Evolutionary conservation across 179 eudicot genomes (phyloP).

Genomic region (Actinidia polygama): DNA sequence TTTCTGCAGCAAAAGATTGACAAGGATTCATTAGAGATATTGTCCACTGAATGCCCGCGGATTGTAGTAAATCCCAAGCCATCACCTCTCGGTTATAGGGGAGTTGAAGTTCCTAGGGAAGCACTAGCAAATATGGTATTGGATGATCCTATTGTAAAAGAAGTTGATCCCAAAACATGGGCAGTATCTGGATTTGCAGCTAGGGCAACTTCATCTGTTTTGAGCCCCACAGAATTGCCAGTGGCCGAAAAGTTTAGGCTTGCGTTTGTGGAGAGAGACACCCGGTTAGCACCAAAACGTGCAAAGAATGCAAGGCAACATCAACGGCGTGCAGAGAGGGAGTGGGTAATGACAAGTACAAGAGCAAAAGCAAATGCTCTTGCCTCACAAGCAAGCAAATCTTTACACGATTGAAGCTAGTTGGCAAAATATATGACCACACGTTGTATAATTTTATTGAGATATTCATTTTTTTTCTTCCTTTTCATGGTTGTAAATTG

Average conservation of each 20-base stretch:
- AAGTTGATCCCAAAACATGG: constrained; percentile 81
- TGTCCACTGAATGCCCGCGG: constrained; percentile 81
- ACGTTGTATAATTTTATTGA: too few relatives aligned
- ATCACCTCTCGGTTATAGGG: constrained; percentile 58
- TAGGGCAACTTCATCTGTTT: constrained; percentile 21
- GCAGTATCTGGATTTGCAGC: constrained; percentile 38
- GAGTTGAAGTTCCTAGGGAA: constrained; percentile 58
- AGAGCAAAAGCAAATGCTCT: constrained; percentile 72
- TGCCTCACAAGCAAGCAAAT: constrained; percentile 67
- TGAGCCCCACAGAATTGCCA: constrained; percentile 47
- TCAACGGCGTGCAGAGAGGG: constrained; percentile 82
- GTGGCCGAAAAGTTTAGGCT: constrained; percentile 90
- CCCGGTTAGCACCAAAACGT: constrained; percentile 84
- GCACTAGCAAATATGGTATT: constrained; percentile 52
- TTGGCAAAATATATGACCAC: background rate
- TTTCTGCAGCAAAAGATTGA: constrained; percentile 74
- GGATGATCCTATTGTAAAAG: constrained; percentile 67
- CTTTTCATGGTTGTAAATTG: background rate
- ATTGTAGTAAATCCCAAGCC: constrained; percentile 76
- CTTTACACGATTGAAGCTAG: constrained; percentile 42
- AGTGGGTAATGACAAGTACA: constrained; percentile 58
- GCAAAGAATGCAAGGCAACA: constrained; percentile 95
- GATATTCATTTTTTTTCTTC: too few relatives aligned
- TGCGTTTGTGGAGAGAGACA: constrained; percentile 88
- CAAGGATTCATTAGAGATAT: constrained; percentile 55